phyloP scores from a whole-genome alignment of 2,329 filamentous ascomycete species.

The Cryphonectria nitschkei region DNA sequence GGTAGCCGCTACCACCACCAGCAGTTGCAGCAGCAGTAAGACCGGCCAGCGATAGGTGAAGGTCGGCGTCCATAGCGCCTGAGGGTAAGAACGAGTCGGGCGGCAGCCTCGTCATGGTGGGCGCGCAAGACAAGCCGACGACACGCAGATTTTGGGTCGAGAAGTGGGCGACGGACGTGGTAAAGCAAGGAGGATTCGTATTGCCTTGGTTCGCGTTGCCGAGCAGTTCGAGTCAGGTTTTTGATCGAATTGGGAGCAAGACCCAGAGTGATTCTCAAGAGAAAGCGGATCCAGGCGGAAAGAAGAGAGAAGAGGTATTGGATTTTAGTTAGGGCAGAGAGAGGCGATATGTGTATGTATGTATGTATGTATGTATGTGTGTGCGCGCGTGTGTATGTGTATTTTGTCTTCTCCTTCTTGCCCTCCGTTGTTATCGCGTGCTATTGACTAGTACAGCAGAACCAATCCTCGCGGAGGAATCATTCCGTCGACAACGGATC shows the following conservation, averaged over 20 bases:
- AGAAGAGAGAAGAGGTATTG: background rate
- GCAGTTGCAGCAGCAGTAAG: conserved; percentile 29
- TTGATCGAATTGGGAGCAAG: background rate
- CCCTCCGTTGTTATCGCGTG: background rate
- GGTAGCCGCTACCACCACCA: conserved; percentile 33
- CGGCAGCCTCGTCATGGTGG: conserved; percentile 46
- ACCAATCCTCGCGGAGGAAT: background rate
- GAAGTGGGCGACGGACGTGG: background rate
- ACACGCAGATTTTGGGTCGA: background rate
- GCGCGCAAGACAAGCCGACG: background rate
- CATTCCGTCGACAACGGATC: conserved; percentile 9
- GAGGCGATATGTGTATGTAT: background rate
- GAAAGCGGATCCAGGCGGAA: background rate
- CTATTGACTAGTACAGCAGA: background rate
- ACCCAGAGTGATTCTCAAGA: background rate
- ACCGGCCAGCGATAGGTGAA: conserved; percentile 33
- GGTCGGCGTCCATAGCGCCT: conserved; percentile 42
- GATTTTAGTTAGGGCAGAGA: too few relatives aligned
- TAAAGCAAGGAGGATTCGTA: background rate
- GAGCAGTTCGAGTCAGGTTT: background rate
- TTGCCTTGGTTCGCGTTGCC: background rate
- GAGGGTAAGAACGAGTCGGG: conserved; percentile 49
- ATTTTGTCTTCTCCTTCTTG: background rate
- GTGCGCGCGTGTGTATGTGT: background rate
- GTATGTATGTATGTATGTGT: background rate